These are phyloP conservation scores for Termitomyces sp. DNA, from an alignment of 768 basidiomycete species.

Conservation along the genomic window DNA sequence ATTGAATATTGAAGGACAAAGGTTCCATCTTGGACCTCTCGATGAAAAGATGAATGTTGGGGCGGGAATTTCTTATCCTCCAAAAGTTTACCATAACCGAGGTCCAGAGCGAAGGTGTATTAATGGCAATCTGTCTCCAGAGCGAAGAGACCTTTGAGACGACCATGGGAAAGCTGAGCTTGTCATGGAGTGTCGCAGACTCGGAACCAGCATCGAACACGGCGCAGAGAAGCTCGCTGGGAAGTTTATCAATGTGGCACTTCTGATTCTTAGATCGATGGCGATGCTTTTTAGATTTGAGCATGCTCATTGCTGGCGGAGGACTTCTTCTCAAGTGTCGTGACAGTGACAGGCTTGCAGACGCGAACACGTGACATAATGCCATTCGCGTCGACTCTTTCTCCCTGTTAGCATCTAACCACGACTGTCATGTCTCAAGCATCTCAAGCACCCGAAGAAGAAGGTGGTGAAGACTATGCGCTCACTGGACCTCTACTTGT, in stretches of 20 bases:
- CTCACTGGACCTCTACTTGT: constrained; percentile 82
- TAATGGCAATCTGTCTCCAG: background rate
- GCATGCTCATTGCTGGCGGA: too few species aligned
- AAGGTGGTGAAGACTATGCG: constrained; percentile 51
- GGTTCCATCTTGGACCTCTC: background rate
- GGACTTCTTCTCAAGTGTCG: too few species aligned
- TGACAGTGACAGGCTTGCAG: background rate
- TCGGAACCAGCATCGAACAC: background rate
- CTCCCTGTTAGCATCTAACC: background rate
- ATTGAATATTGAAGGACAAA: background rate
- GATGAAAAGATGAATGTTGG: background rate
- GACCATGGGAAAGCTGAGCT: background rate
- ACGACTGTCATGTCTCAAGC: constrained; percentile 48
- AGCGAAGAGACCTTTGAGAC: background rate
- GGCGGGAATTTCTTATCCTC: background rate
- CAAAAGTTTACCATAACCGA: background rate
- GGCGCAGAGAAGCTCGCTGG: background rate
- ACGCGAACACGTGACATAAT: constrained; percentile 15
- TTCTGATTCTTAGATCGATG: background rate
- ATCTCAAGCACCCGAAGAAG: constrained; percentile 39
- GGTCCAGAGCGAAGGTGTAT: background rate
- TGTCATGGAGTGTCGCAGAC: background rate
- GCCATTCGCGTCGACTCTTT: constrained; percentile 1
- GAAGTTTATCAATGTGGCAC: background rate
- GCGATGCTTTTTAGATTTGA: too few species aligned